These are phyloP conservation scores for Spergularia bocconei DNA, from an alignment of 148 eudicot genomes.

Conservation along the genomic window DNA sequence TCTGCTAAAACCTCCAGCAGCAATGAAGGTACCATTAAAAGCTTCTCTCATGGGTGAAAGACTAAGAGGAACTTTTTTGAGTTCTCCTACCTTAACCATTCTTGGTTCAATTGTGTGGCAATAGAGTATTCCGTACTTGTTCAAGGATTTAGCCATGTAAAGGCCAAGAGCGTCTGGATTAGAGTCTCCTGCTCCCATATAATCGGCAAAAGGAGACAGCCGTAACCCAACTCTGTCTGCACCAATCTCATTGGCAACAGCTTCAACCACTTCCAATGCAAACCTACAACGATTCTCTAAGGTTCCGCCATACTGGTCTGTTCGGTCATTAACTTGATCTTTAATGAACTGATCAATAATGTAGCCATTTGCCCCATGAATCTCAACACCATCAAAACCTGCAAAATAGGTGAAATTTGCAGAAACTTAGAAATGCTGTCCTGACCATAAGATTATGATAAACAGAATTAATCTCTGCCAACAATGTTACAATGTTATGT, in stretches of 20 bases:
- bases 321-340: conserved; percentile 39
- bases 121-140: conserved; percentile 30
- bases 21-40: conserved; percentile 42
- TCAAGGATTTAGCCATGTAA: conserved; percentile 37
- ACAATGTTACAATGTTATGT: not conserved
- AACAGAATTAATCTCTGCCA: not conserved
- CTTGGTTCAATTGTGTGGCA: conserved; percentile 42
- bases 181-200: conserved; percentile 40
- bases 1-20: conserved; percentile 36
- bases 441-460: not conserved
- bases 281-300: conserved; percentile 41
- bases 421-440: too few relatives aligned
- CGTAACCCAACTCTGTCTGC: conserved; percentile 36
- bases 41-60: conserved; percentile 41
- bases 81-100: conserved; percentile 26
- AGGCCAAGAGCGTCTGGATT: conserved; percentile 37
- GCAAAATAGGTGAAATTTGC: not conserved
- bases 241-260: conserved; percentile 35
- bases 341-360: conserved; percentile 42
- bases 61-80: conserved; percentile 19
- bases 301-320: conserved; percentile 40
- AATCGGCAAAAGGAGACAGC: conserved; percentile 38
- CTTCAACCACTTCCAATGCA: conserved; percentile 38
- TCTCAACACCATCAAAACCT: conserved; percentile 50
- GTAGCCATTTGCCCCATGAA: conserved; percentile 50